These are phyloP conservation scores for Platanthera zijinensis DNA, from an alignment of 106 monocot genomes.

Conservation along the genomic window DNA sequence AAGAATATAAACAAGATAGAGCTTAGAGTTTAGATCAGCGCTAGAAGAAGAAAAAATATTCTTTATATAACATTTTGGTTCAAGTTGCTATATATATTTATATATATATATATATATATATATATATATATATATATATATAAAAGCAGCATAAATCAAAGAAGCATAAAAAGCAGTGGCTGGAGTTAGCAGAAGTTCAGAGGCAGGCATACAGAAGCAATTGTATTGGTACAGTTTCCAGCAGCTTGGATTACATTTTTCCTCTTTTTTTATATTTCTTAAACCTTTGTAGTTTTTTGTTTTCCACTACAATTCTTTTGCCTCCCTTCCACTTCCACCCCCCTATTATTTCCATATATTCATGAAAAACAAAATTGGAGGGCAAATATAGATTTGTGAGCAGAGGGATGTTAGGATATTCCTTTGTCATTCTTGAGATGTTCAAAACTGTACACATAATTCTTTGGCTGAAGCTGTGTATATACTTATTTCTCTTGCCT, in stretches of 20 bases:
- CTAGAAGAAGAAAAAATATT: not conserved
- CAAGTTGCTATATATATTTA: not conserved
- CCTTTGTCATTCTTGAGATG: not conserved
- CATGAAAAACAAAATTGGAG: not conserved
- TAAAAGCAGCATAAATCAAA: not conserved
- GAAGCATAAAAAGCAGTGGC: not conserved
- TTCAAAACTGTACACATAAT: not conserved
- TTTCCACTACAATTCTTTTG: not conserved
- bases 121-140: not conserved
- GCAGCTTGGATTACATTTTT: not conserved
- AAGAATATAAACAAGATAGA: not conserved
- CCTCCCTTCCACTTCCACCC: not conserved
- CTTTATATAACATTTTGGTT: not conserved
- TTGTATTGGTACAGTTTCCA: not conserved
- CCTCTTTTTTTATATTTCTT: not conserved
- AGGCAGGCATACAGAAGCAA: not conserved
- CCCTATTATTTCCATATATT: not conserved
- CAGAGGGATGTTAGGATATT: not conserved
- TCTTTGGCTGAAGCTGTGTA: conserved; percentile 2
- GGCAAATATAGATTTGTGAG: not conserved
- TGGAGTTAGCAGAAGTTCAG: not conserved
- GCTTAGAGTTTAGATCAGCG: not conserved
- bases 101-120: no score
- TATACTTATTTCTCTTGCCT: not conserved
- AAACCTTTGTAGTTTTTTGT: not conserved